Percentiles rank a stretch among this genome's conserved stretches.
Conservation (phyloP, 2,329 filamentous ascomycete species). For the Aspergillus phoenicis region DNA sequence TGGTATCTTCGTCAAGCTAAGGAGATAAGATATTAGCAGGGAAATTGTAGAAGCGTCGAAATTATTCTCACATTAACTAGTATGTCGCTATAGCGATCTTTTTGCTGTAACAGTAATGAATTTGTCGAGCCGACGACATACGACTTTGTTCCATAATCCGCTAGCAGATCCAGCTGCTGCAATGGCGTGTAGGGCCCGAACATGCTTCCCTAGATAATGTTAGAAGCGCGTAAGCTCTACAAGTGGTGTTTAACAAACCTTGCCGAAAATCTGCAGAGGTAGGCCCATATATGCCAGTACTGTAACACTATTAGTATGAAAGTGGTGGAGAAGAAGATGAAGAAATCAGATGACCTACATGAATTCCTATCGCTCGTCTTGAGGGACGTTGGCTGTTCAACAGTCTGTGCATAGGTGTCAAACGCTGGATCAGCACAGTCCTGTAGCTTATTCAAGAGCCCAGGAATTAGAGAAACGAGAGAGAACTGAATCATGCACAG, state of each 20-base stretch:
- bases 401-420: slow-evolving; percentile 74
- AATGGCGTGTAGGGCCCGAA: slow-evolving; percentile 96
- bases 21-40: not conserved
- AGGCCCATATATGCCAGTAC: slow-evolving; percentile 92
- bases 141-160: slow-evolving; percentile 91
- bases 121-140: slow-evolving; percentile 98
- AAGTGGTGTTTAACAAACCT: slow-evolving; percentile 53
- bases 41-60: not conserved
- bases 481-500: slow-evolving; percentile 99
- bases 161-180: slow-evolving; percentile 91
- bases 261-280: slow-evolving; percentile 92
- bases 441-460: slow-evolving; percentile 85
- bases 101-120: slow-evolving; percentile 88
- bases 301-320: slow-evolving; percentile 36
- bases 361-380: slow-evolving; percentile 90
- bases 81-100: slow-evolving; percentile 93
- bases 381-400: slow-evolving; percentile 78
- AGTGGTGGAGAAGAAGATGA: not conserved
- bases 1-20: slow-evolving; percentile 77
- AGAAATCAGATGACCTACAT: slow-evolving; percentile 42
- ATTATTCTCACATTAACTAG: slow-evolving; percentile 69
- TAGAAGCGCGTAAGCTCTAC: slow-evolving; percentile 57
- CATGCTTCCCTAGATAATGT: slow-evolving; percentile 72
- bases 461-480: slow-evolving; percentile 90
- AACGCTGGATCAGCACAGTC: slow-evolving; percentile 95